Evolutionary conservation across 208 protist species (phyloP).

Genomic region (Herpetomonas tarakana): DNA sequence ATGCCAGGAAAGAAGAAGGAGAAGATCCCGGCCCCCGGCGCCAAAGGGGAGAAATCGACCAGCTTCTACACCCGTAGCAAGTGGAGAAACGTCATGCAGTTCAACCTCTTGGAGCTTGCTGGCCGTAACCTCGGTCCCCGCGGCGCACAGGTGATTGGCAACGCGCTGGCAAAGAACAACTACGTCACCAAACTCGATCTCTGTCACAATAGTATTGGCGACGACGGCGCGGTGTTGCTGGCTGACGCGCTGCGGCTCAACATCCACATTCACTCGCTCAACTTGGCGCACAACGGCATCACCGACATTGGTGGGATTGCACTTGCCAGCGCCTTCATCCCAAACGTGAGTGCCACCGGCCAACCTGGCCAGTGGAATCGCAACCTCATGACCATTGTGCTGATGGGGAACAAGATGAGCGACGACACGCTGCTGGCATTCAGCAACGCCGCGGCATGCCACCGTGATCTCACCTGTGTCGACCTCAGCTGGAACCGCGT

Average conservation of each 20-base stretch:
- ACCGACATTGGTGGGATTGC: slow-evolving; percentile 83
- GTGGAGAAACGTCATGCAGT: slow-evolving; percentile 58
- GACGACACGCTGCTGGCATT: slow-evolving; percentile 84
- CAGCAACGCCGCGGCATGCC: slow-evolving; percentile 82
- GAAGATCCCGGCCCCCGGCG: slow-evolving; percentile 75
- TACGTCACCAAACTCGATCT: slow-evolving; percentile 62
- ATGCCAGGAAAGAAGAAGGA: slow-evolving; percentile 53
- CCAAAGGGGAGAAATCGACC: slow-evolving; percentile 69
- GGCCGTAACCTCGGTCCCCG: slow-evolving; percentile 52
- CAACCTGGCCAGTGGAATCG: slow-evolving; percentile 86
- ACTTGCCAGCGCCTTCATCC: slow-evolving; percentile 81
- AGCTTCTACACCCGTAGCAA: slow-evolving; percentile 77
- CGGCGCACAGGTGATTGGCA: slow-evolving; percentile 64
- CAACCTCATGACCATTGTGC: slow-evolving; percentile 63
- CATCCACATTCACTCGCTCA: slow-evolving; percentile 53
- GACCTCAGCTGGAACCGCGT: slow-evolving; percentile 83
- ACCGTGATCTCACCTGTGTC: slow-evolving; percentile 68
- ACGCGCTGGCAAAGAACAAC: slow-evolving; percentile 60
- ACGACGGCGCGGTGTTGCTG: slow-evolving; percentile 67
- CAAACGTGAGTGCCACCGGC: slow-evolving; percentile 70
- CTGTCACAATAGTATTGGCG: slow-evolving; percentile 66
- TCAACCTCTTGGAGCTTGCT: slow-evolving; percentile 44
- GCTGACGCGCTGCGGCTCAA: slow-evolving; percentile 69
- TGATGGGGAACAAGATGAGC: slow-evolving; percentile 62
- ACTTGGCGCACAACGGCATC: slow-evolving; percentile 78